These are phyloP conservation scores for Primulina tabacum DNA, from an alignment of 257 asterid genomes.

Conservation along the genomic window DNA sequence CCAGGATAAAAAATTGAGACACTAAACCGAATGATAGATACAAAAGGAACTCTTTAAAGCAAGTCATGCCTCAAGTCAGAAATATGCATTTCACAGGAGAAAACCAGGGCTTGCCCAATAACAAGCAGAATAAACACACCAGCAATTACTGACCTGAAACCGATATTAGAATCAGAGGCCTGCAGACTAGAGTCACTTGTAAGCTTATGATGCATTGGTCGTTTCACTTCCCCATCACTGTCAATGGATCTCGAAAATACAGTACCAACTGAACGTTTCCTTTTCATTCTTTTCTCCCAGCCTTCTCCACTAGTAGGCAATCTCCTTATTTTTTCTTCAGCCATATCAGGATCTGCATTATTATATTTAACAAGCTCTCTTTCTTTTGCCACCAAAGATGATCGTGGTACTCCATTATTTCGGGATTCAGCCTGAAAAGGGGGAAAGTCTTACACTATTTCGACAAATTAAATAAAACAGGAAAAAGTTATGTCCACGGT, in stretches of 20 bases:
- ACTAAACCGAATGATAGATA: slow-evolving; percentile 20
- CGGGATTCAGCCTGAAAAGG: slow-evolving; percentile 71
- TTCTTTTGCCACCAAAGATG: slow-evolving; percentile 61
- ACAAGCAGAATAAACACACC: slow-evolving; percentile 6
- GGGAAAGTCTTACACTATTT: slow-evolving; percentile 2
- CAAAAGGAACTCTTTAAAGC: slow-evolving; percentile 4
- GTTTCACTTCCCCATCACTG: slow-evolving; percentile 65
- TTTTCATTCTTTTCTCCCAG: slow-evolving; percentile 95
- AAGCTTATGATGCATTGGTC: slow-evolving; percentile 60
- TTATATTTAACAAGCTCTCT: slow-evolving; percentile 65
- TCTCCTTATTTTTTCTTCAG: slow-evolving; percentile 75
- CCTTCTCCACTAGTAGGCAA: slow-evolving; percentile 89
- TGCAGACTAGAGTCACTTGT: slow-evolving; percentile 62
- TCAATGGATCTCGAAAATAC: slow-evolving; percentile 69
- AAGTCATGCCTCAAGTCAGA: slow-evolving; percentile 10
- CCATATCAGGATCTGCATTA: slow-evolving; percentile 58
- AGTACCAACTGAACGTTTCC: slow-evolving; percentile 93
- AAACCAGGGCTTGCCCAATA: neutral
- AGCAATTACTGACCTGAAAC: slow-evolving; percentile 54
- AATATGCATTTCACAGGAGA: slow-evolving; percentile 11
- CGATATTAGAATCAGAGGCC: slow-evolving; percentile 56
- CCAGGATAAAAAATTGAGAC: slow-evolving; percentile 13
- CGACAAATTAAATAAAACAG: neutral
- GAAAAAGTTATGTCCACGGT: neutral
- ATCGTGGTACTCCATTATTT: slow-evolving; percentile 57